Percentiles rank a stretch among this genome's conserved stretches.
Evolutionary conservation across 1,284 basidiomycete species (phyloP).

Genomic region (Sanghuangporus sanghuang): DNA sequence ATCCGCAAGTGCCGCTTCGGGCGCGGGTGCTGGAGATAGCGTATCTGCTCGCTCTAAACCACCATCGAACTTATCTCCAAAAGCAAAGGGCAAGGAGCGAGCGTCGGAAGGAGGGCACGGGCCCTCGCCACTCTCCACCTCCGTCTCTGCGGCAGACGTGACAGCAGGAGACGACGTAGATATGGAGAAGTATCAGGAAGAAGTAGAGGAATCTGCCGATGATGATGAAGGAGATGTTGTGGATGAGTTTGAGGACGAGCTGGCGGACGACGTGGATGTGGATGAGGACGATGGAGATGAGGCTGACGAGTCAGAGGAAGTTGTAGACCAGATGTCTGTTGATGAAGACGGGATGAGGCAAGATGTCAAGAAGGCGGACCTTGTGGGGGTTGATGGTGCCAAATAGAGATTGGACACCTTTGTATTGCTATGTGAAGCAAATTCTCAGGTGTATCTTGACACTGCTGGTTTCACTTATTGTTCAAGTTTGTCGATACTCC

Average conservation of each 20-base stretch:
- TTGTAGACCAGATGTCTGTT: slow-evolving; percentile 28
- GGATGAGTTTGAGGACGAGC: slow-evolving; percentile 26
- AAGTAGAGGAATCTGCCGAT: slow-evolving; percentile 23
- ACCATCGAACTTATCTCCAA: slow-evolving; percentile 27
- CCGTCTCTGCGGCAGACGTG: slow-evolving; percentile 20
- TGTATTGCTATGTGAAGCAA: neutral
- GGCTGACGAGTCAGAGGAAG: slow-evolving; percentile 22
- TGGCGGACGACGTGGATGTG: slow-evolving; percentile 27
- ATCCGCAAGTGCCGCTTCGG: neutral
- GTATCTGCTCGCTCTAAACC: slow-evolving; percentile 21
- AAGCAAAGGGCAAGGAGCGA: slow-evolving; percentile 28
- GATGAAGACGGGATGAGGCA: slow-evolving; percentile 30
- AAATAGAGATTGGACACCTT: neutral
- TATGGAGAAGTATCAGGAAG: slow-evolving; percentile 23
- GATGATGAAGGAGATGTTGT: slow-evolving; percentile 17
- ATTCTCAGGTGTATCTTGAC: neutral
- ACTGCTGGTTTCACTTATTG: too few species aligned
- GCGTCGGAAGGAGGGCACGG: slow-evolving; percentile 24
- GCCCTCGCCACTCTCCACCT: slow-evolving; percentile 18
- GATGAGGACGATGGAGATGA: slow-evolving; percentile 23
- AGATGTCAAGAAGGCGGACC: neutral
- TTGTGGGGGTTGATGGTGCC: neutral
- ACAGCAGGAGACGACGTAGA: slow-evolving; percentile 20
- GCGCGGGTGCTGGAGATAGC: slow-evolving; percentile 14
- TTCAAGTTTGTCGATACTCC: too few species aligned